Conservation (phyloP, 2,329 filamentous ascomycete genomes). For the Penicillium vulpinum region DNA sequence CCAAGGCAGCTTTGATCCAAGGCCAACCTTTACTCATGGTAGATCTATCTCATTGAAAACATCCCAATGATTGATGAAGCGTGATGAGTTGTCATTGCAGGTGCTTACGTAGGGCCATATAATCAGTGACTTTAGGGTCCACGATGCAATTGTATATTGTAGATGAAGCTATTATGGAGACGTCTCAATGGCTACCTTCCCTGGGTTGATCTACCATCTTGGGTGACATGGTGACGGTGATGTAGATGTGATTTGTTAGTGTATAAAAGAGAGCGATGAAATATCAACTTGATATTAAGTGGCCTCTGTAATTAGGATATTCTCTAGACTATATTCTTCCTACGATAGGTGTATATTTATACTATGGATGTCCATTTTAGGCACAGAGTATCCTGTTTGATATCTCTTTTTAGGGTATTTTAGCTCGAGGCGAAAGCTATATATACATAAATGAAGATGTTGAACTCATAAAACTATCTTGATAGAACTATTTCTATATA, state of each 20-base stretch:
- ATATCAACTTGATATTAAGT: background rate
- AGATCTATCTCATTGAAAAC: constrained; percentile 3
- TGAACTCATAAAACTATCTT: background rate
- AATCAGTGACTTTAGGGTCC: background rate
- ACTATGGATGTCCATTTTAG: no score
- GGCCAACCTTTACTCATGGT: background rate
- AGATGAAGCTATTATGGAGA: no score
- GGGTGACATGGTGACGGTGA: background rate
- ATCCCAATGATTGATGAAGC: constrained; percentile 14
- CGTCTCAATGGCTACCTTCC: background rate
- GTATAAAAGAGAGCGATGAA: background rate
- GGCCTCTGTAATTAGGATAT: background rate
- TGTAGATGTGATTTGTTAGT: background rate
- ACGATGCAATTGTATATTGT: background rate
- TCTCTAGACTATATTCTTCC: background rate
- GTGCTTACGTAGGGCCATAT: background rate
- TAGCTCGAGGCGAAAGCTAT: background rate
- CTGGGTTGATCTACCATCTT: background rate
- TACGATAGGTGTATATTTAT: background rate
- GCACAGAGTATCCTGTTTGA: background rate
- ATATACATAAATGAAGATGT: background rate
- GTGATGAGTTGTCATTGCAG: background rate
- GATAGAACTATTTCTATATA: background rate
- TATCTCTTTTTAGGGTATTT: background rate
- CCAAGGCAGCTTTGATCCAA: background rate